These are phyloP conservation scores for Apiospora malaysiana DNA, from an alignment of 2,329 filamentous ascomycete genomes.

Conservation along the genomic window DNA sequence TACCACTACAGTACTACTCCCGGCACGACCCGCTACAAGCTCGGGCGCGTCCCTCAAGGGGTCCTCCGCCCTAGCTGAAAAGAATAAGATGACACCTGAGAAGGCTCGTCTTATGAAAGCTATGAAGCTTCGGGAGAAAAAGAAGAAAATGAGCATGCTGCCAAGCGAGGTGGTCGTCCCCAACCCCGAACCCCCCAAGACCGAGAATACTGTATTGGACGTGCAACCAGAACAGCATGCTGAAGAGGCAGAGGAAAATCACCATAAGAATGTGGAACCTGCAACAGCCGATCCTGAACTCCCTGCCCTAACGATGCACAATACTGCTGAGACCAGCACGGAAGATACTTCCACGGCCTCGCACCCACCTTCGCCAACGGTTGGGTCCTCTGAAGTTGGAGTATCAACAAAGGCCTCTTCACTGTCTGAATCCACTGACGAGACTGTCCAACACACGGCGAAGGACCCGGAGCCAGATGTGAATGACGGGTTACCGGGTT, in stretches of 20 bases:
- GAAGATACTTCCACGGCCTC: constrained; percentile 60
- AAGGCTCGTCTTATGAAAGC: constrained; percentile 95
- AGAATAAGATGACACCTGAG: constrained; percentile 76
- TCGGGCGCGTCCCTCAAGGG: constrained; percentile 52
- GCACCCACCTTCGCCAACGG: constrained; percentile 61
- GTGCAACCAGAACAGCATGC: not conserved
- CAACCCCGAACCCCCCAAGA: constrained; percentile 33
- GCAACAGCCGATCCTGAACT: not conserved
- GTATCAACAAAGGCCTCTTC: constrained; percentile 69
- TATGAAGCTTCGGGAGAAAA: constrained; percentile 86
- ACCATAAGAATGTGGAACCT: constrained; percentile 26
- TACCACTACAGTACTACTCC: constrained; percentile 39
- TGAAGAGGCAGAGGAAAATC: constrained; percentile 21
- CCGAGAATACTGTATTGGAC: not conserved
- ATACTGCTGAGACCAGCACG: constrained; percentile 49
- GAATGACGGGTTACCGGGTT: not conserved
- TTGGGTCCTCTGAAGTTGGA: constrained; percentile 56
- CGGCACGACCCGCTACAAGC: constrained; percentile 50
- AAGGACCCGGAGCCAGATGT: constrained; percentile 36
- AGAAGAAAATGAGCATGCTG: constrained; percentile 54
- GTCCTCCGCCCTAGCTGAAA: constrained; percentile 41
- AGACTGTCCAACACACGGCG: constrained; percentile 53
- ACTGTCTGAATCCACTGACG: constrained; percentile 66
- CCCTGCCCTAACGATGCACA: constrained; percentile 40
- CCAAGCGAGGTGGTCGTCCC: constrained; percentile 35